These are phyloP conservation scores for Dendrobium chrysotoxum DNA, from an alignment of 106 monocot genomes.

Conservation along the genomic window DNA sequence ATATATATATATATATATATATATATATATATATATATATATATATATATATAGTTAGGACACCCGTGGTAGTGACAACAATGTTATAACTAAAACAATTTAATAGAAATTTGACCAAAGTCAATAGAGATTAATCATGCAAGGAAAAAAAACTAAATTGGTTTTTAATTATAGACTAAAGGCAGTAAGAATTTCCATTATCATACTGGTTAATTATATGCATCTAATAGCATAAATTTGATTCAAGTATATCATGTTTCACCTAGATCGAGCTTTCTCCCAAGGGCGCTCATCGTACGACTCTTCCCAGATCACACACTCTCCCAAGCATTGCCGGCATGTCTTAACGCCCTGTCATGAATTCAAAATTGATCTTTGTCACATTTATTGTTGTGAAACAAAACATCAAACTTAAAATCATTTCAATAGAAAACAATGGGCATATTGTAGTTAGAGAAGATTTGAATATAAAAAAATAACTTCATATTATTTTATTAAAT, in stretches of 20 bases:
- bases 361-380: background rate
- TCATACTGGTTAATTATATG: background rate
- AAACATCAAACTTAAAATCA: background rate
- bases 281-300: slow-evolving; percentile 91
- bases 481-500: background rate
- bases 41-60: too few species aligned
- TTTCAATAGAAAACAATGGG: background rate
- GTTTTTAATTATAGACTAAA: background rate
- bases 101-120: too few species aligned
- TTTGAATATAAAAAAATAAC: background rate
- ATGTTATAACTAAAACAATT: too few species aligned
- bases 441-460: background rate
- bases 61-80: too few species aligned
- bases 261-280: slow-evolving; percentile 97
- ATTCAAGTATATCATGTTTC: background rate
- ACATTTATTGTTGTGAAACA: background rate
- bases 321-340: slow-evolving; percentile 74
- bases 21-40: too few species aligned
- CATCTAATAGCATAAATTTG: background rate
- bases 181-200: background rate
- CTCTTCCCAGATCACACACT: slow-evolving; percentile 99
- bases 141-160: too few species aligned
- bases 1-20: too few species aligned
- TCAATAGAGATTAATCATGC: too few species aligned
- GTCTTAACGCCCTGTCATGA: slow-evolving; percentile 65